Evolutionary conservation across 2,329 filamentous ascomycete species (phyloP), one percentile per base, ranked within the genome.

Genomic region (Sarocladium kiliense): DNA sequence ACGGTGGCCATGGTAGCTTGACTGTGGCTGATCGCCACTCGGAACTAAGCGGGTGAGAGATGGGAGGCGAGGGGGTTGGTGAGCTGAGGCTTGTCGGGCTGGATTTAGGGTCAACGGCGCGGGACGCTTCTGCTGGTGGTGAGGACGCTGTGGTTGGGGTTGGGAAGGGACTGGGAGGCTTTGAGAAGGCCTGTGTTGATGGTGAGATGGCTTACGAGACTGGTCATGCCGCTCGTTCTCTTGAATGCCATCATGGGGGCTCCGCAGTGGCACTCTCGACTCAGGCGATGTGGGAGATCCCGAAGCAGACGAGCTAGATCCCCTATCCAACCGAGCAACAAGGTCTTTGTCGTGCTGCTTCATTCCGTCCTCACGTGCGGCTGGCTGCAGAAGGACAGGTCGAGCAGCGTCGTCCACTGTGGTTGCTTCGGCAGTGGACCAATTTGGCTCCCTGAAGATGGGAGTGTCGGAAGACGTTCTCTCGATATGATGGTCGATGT

Each of bases 131-230:
- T 51, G 47, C 11, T 51, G 26, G 18, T 27, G n/a, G 11, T 16
- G 47, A 19, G 47, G 14, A 5, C 47, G 47, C 85, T 67, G 1
- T 77, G 73, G 0, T 77, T 80, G 5, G 85, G 66, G 0, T 80
- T 74, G 2, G 82, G 83, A 3, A 85, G 70, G 25, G 23, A 12
- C 14, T 11, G 34, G 25, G 16, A 42, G 25, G 25, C 37, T 19
- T 45, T 14, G 10, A 21, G 21, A 45, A 25, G 11, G 23, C 26
- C 23, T 51, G 23, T 4, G 9, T 19, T 32, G 47, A 32, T n/a
- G n/a, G n/a, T n/a, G n/a, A n/a, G 42, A 25, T 6, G 10, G 5
- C 23, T 30, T 23, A 9, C 19, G 44, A 10, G 12, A 10, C 41
- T 25, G 19, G 19, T 45, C 41, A 10, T 30, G 23, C 12, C 11